phyloP scores from a whole-genome alignment of 768 basidiomycete species.

The Phylloporus sp. region DNA sequence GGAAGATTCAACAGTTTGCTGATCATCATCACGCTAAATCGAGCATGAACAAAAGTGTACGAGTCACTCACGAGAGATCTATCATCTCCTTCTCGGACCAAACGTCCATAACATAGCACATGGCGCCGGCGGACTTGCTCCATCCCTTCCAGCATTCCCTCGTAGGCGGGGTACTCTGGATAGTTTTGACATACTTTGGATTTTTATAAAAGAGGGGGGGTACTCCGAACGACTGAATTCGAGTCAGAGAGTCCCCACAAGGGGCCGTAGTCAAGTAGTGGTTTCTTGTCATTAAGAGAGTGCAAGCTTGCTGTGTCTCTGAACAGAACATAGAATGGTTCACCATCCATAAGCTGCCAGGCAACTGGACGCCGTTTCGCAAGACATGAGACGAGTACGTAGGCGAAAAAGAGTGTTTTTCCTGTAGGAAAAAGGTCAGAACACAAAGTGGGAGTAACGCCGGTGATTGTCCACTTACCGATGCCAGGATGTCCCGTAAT shows the following conservation, averaged over 20 bases:
- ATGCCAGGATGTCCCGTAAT: no score
- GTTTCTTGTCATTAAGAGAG: background rate
- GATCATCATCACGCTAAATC: background rate
- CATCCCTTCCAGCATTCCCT: background rate
- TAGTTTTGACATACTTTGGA: background rate
- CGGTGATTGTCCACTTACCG: no score
- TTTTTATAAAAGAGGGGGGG: background rate
- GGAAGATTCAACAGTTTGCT: background rate
- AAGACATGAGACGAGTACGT: background rate
- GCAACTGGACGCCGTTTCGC: background rate
- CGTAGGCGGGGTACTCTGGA: background rate
- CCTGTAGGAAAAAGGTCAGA: no score
- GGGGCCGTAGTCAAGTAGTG: background rate
- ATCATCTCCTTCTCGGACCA: constrained; percentile 1
- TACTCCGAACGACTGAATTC: background rate
- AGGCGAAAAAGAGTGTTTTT: background rate
- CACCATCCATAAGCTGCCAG: background rate
- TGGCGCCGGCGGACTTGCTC: background rate
- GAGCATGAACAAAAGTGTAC: background rate
- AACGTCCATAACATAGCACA: background rate
- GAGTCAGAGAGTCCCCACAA: constrained; percentile 1
- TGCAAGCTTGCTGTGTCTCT: background rate
- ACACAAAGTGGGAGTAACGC: no score
- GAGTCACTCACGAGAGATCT: background rate
- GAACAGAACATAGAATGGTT: background rate